A percentile compares a stretch with the other conserved stretches of the same genome.
Conservation (phyloP, 2,329 filamentous ascomycete genomes). For the Trichoderma asperellum region DNA sequence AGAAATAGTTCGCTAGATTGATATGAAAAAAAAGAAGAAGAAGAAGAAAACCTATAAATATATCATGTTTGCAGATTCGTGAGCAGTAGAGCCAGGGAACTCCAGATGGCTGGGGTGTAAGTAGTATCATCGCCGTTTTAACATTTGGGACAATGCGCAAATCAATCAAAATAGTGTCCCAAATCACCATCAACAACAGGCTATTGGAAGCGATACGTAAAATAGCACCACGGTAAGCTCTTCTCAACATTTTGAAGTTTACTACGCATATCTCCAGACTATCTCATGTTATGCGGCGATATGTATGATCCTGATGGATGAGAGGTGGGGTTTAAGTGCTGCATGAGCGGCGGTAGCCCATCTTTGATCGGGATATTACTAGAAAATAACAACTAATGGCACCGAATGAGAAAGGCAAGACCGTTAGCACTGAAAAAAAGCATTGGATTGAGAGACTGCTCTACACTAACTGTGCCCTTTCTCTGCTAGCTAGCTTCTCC, state of each 20-base stretch:
- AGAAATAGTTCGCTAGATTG: not conserved
- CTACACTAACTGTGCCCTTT: not conserved
- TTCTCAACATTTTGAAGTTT: not conserved
- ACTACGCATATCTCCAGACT: not conserved
- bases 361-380: constrained; percentile 59
- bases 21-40: too few species aligned
- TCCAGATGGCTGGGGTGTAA: too few species aligned
- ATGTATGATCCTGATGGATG: constrained; percentile 54
- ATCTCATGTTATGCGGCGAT: constrained; percentile 42
- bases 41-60: not conserved
- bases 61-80: not conserved
- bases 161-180: too few species aligned
- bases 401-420: constrained; percentile 51
- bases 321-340: constrained; percentile 61
- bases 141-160: too few species aligned
- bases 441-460: not conserved
- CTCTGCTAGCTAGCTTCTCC: not conserved
- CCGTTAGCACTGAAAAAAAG: constrained; percentile 32
- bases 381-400: constrained; percentile 57
- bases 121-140: too few species aligned
- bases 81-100: not conserved
- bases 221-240: not conserved
- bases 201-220: not conserved
- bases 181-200: not conserved
- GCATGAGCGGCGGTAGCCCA: constrained; percentile 63